phyloP scores from a whole-genome alignment of 495 filamentous ascomycete genomes.

The Tuber borchii region DNA sequence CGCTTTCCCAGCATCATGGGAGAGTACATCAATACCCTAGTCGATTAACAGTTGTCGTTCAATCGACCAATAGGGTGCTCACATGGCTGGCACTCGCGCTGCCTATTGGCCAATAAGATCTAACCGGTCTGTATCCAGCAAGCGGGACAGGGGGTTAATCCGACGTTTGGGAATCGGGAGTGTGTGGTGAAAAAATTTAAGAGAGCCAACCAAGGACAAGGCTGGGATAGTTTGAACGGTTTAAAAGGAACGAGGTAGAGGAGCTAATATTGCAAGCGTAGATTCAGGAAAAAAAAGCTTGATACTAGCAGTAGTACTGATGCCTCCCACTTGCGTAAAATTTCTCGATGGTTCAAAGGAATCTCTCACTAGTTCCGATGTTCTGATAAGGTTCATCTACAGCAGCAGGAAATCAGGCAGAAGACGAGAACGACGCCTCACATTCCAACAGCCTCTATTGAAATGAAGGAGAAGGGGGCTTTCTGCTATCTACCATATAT shows the following conservation, averaged over 20 bases:
- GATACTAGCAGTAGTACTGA: not conserved
- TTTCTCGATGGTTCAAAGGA: not conserved
- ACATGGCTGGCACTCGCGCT: not conserved
- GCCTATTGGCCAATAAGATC: not conserved
- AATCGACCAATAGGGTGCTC: not conserved
- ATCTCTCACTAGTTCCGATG: not conserved
- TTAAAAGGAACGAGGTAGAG: not conserved
- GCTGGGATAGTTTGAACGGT: not conserved
- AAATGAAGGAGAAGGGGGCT: constrained; percentile 1
- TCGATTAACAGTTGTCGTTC: not conserved
- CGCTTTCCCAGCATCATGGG: not conserved
- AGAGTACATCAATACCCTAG: not conserved
- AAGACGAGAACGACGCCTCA: not conserved
- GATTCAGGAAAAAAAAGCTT: not conserved
- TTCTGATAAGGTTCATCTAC: not conserved
- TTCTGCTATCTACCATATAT: not conserved
- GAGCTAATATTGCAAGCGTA: not conserved
- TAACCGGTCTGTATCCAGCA: not conserved
- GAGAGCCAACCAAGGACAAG: not conserved
- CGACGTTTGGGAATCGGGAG: not conserved
- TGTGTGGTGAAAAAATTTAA: not conserved
- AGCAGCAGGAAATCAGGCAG: not conserved
- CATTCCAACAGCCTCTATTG: not conserved
- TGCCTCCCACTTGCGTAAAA: not conserved
- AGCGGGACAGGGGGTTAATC: not conserved